Percentiles rank a stretch among this genome's conserved stretches.
Conservation (phyloP, 805 yeast species). For the Maudiozyma turicensis region DNA sequence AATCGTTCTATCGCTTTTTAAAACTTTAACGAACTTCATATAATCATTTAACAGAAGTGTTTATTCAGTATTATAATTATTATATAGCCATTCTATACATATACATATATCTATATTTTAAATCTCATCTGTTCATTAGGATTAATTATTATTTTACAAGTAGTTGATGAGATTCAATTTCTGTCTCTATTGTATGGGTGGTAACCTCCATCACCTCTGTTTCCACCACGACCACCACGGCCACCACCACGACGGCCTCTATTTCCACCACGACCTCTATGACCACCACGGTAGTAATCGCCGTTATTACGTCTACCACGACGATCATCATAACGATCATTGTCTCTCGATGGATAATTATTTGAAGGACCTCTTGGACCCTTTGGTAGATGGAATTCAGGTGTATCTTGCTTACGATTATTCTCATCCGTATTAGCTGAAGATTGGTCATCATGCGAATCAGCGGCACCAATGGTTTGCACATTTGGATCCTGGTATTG, state of each 20-base stretch:
- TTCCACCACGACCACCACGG: slow-evolving; percentile 12
- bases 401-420: slow-evolving; percentile 2
- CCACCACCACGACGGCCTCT: slow-evolving; percentile 26
- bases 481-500: slow-evolving; percentile 14
- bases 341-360: slow-evolving; percentile 35
- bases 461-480: slow-evolving; percentile 25
- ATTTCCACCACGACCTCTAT: slow-evolving; percentile 27
- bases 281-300: slow-evolving; percentile 28
- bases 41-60: too few species aligned
- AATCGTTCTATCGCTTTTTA: too few species aligned
- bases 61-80: too few species aligned
- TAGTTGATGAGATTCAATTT: neutral
- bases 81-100: too few species aligned
- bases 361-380: slow-evolving; percentile 38
- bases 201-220: slow-evolving; percentile 21
- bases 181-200: slow-evolving; percentile 27
- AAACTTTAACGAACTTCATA: too few species aligned
- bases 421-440: neutral
- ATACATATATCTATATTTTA: too few species aligned
- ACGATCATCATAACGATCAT: slow-evolving; percentile 32
- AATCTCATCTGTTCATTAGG: too few species aligned
- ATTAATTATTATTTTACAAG: too few species aligned
- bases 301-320: slow-evolving; percentile 31
- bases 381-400: slow-evolving; percentile 37
- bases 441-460: slow-evolving; percentile 1